Percentiles rank a stretch among this genome's conserved stretches.
These are phyloP conservation scores for Porpolomopsis calyptriformis DNA, from an alignment of 768 basidiomycete species.

Conservation along the genomic window DNA sequence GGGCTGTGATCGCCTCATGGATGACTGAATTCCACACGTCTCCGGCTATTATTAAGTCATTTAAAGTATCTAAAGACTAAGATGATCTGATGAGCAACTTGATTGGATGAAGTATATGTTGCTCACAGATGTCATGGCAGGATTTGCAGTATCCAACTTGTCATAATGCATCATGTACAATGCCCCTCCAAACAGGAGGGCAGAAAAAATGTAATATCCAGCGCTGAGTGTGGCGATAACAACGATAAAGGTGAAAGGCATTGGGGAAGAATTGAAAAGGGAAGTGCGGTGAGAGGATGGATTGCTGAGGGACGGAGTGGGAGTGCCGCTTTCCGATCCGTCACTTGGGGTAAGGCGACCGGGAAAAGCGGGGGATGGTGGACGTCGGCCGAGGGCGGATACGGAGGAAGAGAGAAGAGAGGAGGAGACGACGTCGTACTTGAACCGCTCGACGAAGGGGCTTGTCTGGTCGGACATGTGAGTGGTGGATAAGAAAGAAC, in stretches of 20 bases:
- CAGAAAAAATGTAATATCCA: constrained; percentile 6
- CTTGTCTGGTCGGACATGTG: constrained; percentile 26
- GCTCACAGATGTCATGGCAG: constrained; percentile 49
- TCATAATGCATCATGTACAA: constrained; percentile 9
- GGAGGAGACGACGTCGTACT: constrained; percentile 75
- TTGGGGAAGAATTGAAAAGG: constrained; percentile 29
- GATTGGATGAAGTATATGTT: constrained; percentile 1
- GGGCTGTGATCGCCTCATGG: constrained; percentile 50
- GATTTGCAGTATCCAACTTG: constrained; percentile 16
- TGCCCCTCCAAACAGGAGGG: not conserved
- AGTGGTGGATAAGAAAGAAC: constrained; percentile 27
- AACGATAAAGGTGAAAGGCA: constrained; percentile 28
- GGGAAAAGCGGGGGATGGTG: constrained; percentile 31
- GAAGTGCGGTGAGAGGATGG: constrained; percentile 15
- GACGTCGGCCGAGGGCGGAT: constrained; percentile 25
- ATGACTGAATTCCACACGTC: constrained; percentile 66
- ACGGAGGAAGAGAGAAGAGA: constrained; percentile 56
- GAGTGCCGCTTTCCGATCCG: constrained; percentile 31
- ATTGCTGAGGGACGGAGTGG: constrained; percentile 27
- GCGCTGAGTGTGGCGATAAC: constrained; percentile 24
- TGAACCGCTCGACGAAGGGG: constrained; percentile 68
- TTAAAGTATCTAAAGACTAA: constrained; percentile 56
- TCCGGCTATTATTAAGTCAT: constrained; percentile 57
- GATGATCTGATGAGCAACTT: constrained; percentile 7
- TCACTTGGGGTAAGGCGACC: constrained; percentile 30